Evolutionary conservation across 78 protist species (phyloP).

Genomic region (Protostelium mycophagum): DNA sequence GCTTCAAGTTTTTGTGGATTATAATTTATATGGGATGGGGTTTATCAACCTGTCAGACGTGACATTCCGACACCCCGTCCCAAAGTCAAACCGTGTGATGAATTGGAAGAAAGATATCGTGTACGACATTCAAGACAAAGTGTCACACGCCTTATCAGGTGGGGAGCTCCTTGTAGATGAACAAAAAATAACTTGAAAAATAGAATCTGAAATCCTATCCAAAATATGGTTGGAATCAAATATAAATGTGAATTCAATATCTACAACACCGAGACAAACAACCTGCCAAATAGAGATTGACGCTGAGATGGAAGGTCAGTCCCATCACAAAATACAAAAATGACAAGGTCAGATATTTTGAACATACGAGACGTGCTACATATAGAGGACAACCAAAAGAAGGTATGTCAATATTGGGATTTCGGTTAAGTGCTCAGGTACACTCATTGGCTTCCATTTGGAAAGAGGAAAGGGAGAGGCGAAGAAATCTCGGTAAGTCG

Average conservation of each 20-base stretch:
- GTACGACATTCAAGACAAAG: neutral
- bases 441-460: neutral
- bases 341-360: neutral
- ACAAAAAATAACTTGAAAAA: neutral
- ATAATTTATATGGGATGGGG: conserved; percentile 74
- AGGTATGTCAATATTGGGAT: too few species aligned
- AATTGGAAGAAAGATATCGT: conserved; percentile 20
- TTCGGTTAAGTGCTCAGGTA: too few species aligned
- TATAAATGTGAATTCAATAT: neutral
- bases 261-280: neutral
- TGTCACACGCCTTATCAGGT: too few species aligned
- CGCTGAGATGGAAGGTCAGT: conserved; percentile 1
- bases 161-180: conserved; percentile 17
- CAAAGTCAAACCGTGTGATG: conserved; percentile 5
- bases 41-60: conserved; percentile 24
- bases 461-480: neutral
- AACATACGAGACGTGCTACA: neutral
- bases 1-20: conserved; percentile 75
- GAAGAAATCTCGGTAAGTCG: neutral
- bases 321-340: neutral
- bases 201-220: conserved; percentile 2
- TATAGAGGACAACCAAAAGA: neutral
- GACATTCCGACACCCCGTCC: conserved; percentile 31
- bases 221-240: conserved; percentile 7
- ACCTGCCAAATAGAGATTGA: neutral